A percentile compares a stretch with the other conserved stretches of the same genome.
phyloP scores from a whole-genome alignment of 257 asterid species.

The Jasminum sambac region DNA sequence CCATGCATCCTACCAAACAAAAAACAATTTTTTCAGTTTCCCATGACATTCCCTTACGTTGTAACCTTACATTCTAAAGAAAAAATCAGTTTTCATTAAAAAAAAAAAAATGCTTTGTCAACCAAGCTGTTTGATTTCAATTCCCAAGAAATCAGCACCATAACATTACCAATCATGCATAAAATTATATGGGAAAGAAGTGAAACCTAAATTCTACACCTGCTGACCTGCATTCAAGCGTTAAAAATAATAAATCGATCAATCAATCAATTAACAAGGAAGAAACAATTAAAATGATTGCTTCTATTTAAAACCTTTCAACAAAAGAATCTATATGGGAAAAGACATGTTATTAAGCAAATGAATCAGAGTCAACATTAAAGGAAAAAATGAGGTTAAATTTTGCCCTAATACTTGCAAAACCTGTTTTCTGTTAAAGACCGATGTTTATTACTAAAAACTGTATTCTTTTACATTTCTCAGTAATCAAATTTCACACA shows the following conservation, averaged over 20 bases:
- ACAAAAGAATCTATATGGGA: neutral
- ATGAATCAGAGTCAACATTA: neutral
- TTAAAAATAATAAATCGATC: neutral
- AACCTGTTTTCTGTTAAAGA: neutral
- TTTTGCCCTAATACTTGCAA: too few relatives aligned
- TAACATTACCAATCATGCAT: neutral
- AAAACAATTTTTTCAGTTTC: too few relatives aligned
- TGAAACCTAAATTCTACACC: neutral
- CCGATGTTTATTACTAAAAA: neutral
- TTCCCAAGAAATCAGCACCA: neutral
- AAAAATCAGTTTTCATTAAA: too few relatives aligned
- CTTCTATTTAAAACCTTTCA: neutral
- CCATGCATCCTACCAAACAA: too few relatives aligned
- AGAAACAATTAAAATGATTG: neutral
- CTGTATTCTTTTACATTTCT: neutral
- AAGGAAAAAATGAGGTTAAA: neutral
- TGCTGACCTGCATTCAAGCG: neutral
- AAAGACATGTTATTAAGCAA: neutral
- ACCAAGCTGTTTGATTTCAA: neutral
- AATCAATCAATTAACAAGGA: too few relatives aligned
- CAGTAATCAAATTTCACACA: neutral
- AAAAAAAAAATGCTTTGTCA: too few relatives aligned
- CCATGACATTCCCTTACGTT: too few relatives aligned
- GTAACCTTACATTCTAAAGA: too few relatives aligned
- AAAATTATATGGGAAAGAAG: neutral